Percentiles rank a stretch among this genome's conserved stretches.
Evolutionary conservation across 371 early-diverging fungal genomes (phyloP).

Genomic region (Syncephalastrum contaminatum): DNA sequence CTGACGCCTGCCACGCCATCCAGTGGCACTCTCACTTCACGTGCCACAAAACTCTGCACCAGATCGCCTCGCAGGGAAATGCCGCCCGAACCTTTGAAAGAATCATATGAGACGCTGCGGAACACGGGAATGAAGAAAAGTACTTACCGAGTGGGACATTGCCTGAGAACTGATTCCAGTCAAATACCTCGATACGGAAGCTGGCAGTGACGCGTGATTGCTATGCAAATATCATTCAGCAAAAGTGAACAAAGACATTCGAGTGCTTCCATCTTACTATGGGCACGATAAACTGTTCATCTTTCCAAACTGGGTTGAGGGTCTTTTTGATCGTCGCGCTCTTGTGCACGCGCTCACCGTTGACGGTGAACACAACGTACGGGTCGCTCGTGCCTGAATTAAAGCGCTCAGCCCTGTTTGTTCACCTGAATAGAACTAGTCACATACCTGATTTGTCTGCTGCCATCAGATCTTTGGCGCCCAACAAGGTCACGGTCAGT

Average conservation of each 20-base stretch:
- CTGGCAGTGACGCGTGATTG: conserved; percentile 54
- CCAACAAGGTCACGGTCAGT: conserved; percentile 43
- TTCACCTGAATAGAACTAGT: background rate
- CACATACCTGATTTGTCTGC: conserved; percentile 44
- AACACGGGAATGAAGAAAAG: background rate
- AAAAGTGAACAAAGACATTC: background rate
- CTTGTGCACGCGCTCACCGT: conserved; percentile 78
- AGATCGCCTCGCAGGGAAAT: conserved; percentile 41
- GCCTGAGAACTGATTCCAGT: conserved; percentile 76
- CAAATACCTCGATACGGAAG: conserved; percentile 74
- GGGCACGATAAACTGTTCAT: conserved; percentile 70
- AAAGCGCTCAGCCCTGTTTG: background rate
- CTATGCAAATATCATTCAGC: conserved; percentile 19
- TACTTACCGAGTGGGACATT: conserved; percentile 57
- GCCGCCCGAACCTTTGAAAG: conserved; percentile 35
- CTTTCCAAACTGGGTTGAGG: conserved; percentile 80
- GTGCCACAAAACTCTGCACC: conserved; percentile 40
- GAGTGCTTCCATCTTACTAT: conserved; percentile 40
- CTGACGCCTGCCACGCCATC: conserved; percentile 36
- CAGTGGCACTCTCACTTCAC: conserved; percentile 34
- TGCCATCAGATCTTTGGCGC: conserved; percentile 51
- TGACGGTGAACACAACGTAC: conserved; percentile 70
- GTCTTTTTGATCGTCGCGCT: conserved; percentile 77
- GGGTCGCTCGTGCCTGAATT: conserved; percentile 75
- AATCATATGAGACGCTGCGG: background rate